phyloP scores from a whole-genome alignment of 345 rosid genomes.

The Hibiscus mutabilis region DNA sequence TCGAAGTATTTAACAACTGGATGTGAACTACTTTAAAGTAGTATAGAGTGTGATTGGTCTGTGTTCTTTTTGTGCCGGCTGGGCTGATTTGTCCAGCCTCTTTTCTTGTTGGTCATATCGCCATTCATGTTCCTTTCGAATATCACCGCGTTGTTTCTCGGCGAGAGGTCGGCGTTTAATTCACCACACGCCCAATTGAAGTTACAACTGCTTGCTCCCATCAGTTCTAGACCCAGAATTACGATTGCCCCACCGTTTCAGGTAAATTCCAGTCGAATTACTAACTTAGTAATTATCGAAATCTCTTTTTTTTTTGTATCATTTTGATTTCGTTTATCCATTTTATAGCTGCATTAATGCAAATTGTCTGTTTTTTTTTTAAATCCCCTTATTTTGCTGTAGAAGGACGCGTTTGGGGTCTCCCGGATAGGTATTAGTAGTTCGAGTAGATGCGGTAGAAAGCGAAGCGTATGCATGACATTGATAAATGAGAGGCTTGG shows the following conservation, averaged over 20 bases:
- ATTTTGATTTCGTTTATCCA: not conserved
- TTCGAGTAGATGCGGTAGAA: conserved; percentile 18
- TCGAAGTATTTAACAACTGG: not conserved
- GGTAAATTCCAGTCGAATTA: not conserved
- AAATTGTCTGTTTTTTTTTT: not conserved
- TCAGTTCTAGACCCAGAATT: not conserved
- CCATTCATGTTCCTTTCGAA: conserved; percentile 14
- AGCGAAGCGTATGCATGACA: conserved; percentile 38
- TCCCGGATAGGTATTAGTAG: conserved; percentile 25
- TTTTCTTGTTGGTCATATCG: not conserved
- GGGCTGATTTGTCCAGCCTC: not conserved
- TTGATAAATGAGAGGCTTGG: conserved; percentile 66
- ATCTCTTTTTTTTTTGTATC: not conserved
- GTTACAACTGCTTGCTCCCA: not conserved
- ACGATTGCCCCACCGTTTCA: conserved; percentile 12
- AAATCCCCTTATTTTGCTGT: not conserved
- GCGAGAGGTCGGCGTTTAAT: conserved; percentile 1
- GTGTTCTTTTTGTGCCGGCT: not conserved
- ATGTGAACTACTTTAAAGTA: not conserved
- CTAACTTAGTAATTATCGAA: not conserved
- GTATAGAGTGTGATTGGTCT: not conserved
- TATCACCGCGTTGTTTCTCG: not conserved
- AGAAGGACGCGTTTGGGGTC: conserved; percentile 33
- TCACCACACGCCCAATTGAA: conserved; percentile 6
- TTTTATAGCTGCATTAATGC: conserved; percentile 6